These are phyloP conservation scores for Vigna mungo DNA, from an alignment of 306 rosid genomes.

Conservation along the genomic window DNA sequence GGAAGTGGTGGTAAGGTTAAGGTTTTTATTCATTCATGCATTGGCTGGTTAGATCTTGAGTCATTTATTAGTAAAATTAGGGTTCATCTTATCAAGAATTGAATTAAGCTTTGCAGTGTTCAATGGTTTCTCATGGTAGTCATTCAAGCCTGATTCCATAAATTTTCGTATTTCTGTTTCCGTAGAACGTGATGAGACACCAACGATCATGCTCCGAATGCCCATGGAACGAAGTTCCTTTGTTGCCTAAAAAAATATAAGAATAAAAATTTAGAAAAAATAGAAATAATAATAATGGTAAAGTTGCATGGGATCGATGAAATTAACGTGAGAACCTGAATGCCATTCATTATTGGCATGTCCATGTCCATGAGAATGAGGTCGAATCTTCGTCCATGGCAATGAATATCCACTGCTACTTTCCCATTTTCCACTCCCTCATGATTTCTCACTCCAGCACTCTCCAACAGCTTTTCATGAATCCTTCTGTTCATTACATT, in stretches of 20 bases:
- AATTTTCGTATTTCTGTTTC: slow-evolving; percentile 56
- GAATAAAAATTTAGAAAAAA: too few species aligned
- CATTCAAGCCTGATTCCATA: slow-evolving; percentile 75
- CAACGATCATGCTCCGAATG: slow-evolving; percentile 68
- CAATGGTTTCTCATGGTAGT: slow-evolving; percentile 77
- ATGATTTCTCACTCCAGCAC: slow-evolving; percentile 58
- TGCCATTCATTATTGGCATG: slow-evolving; percentile 92
- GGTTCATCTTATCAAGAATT: slow-evolving; percentile 53
- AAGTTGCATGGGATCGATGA: background rate
- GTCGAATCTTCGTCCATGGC: slow-evolving; percentile 63
- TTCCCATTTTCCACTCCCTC: slow-evolving; percentile 70
- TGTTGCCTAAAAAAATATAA: slow-evolving; percentile 62
- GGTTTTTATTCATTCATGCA: background rate
- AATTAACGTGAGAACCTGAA: slow-evolving; percentile 56
- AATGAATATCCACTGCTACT: slow-evolving; percentile 78
- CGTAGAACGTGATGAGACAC: slow-evolving; percentile 60
- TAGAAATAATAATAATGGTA: background rate
- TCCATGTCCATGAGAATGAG: slow-evolving; percentile 91
- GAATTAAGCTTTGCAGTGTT: slow-evolving; percentile 56
- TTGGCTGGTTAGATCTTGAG: slow-evolving; percentile 1
- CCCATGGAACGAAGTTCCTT: slow-evolving; percentile 75
- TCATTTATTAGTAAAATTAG: background rate
- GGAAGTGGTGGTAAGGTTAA: background rate
- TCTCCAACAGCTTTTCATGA: slow-evolving; percentile 60
- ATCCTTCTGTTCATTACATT: slow-evolving; percentile 49